Conservation (phyloP, 305 asterid species). For the Nicotiana rustica region DNA sequence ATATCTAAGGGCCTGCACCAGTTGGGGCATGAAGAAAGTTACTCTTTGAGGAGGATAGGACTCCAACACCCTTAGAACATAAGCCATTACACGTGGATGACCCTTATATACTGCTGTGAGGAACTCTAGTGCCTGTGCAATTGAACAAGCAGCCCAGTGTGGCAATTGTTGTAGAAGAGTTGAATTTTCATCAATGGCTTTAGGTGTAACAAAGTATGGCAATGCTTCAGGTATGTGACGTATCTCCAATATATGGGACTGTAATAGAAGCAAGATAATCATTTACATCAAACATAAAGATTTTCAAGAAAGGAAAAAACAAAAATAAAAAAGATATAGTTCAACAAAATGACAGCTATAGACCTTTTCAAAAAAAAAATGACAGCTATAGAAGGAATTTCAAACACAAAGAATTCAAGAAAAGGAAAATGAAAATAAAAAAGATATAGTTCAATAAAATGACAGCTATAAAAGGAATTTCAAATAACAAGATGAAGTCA, state of each 20-base stretch:
- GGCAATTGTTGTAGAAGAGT: slow-evolving; percentile 95
- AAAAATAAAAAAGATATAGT: too few relatives aligned
- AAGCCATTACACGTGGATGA: slow-evolving; percentile 99
- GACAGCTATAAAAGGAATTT: too few relatives aligned
- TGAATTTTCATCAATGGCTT: slow-evolving; percentile 93
- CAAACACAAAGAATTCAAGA: background rate
- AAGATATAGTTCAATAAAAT: too few relatives aligned
- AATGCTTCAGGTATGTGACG: slow-evolving; percentile 91
- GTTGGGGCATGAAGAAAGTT: slow-evolving; percentile 99
- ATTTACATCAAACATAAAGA: background rate
- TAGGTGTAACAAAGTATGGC: slow-evolving; percentile 96
- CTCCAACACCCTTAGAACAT: slow-evolving; percentile 97
- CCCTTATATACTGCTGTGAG: slow-evolving; percentile 97
- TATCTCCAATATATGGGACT: slow-evolving; percentile 84
- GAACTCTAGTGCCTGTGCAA: slow-evolving; percentile 95
- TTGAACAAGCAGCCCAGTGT: slow-evolving; percentile 99
- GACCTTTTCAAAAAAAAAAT: too few relatives aligned
- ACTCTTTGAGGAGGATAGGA: slow-evolving; percentile 96
- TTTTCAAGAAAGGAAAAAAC: background rate
- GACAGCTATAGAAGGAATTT: background rate
- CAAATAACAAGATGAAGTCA: background rate
- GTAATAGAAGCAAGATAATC: slow-evolving; percentile 42
- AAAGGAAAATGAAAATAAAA: too few relatives aligned
- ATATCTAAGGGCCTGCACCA: slow-evolving; percentile 95
- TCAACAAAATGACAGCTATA: background rate